Evolutionary conservation across 495 filamentous ascomycete genomes (phyloP).

Genomic region (Trichodelitschia bisporula): DNA sequence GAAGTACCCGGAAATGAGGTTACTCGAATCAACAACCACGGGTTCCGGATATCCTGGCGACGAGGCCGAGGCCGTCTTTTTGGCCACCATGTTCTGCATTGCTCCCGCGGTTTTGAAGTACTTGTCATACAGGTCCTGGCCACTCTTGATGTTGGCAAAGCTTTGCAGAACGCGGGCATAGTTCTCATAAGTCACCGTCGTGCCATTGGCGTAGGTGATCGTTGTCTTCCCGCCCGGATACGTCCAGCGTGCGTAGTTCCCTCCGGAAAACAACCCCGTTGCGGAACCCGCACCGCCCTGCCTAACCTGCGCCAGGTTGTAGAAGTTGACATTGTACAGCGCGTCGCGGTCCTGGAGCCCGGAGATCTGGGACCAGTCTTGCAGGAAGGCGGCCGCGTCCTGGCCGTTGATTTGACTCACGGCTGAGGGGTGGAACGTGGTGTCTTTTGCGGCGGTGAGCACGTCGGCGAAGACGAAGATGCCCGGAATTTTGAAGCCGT

Average conservation of each 20-base stretch:
- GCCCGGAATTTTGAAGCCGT: slow-evolving; percentile 11
- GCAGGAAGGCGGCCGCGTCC: slow-evolving; percentile 10
- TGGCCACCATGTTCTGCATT: background rate
- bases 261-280: slow-evolving; percentile 12
- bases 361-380: slow-evolving; percentile 6
- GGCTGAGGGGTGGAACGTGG: slow-evolving; percentile 11
- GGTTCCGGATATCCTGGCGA: slow-evolving; percentile 25
- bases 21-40: slow-evolving; percentile 16
- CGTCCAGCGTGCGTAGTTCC: slow-evolving; percentile 8
- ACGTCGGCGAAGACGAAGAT: slow-evolving; percentile 14
- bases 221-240: slow-evolving; percentile 9
- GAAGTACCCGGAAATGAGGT: slow-evolving; percentile 22
- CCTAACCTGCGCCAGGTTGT: slow-evolving; percentile 8
- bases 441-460: slow-evolving; percentile 10
- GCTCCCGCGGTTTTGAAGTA: too few species aligned
- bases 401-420: slow-evolving; percentile 13
- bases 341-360: slow-evolving; percentile 12
- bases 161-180: slow-evolving; percentile 4
- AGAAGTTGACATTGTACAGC: slow-evolving; percentile 12
- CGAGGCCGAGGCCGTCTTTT: slow-evolving; percentile 6
- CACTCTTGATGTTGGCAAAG: slow-evolving; percentile 5
- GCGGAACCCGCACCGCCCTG: slow-evolving; percentile 9
- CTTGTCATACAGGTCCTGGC: slow-evolving; percentile 4
- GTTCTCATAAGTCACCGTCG: slow-evolving; percentile 6
- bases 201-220: slow-evolving; percentile 14